Conservation (phyloP, 2,329 filamentous ascomycete genomes). For the Cladosporium velox region DNA sequence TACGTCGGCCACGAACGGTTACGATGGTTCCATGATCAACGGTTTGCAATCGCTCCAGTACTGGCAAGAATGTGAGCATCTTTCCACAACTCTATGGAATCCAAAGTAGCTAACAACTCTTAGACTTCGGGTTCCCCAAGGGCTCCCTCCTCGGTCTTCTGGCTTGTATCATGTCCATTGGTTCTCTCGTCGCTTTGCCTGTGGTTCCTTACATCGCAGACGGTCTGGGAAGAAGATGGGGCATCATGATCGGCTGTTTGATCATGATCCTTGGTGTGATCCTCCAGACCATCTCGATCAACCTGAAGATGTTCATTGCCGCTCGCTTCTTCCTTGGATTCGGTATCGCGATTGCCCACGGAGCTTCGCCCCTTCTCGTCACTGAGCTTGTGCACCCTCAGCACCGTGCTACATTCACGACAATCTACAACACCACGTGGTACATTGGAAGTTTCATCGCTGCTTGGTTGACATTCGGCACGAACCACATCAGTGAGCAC, state of each 20-base stretch:
- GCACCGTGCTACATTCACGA: conserved; percentile 52
- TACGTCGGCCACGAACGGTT: conserved; percentile 47
- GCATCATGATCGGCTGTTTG: conserved; percentile 50
- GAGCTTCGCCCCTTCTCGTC: conserved; percentile 35
- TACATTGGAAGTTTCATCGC: conserved; percentile 50
- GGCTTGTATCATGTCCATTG: conserved; percentile 53
- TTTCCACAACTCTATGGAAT: background rate
- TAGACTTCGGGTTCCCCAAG: conserved; percentile 36
- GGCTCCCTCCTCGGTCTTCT: conserved; percentile 47
- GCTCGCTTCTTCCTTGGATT: conserved; percentile 45
- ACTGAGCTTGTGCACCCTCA: conserved; percentile 52
- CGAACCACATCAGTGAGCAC: conserved; percentile 37
- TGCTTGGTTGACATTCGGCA: conserved; percentile 51
- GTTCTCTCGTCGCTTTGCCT: conserved; percentile 51
- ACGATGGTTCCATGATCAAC: conserved; percentile 56
- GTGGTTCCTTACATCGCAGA: conserved; percentile 53
- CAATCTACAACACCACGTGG: conserved; percentile 51
- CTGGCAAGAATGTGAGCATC: conserved; percentile 46
- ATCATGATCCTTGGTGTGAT: conserved; percentile 51
- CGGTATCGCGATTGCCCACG: conserved; percentile 45
- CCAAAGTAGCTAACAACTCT: background rate
- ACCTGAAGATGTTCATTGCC: conserved; percentile 48
- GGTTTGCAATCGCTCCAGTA: conserved; percentile 49
- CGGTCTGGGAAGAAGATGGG: conserved; percentile 48
- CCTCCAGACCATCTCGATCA: conserved; percentile 44